These are phyloP conservation scores for Aspergillus campestris DNA, from an alignment of 495 filamentous ascomycete species.

Conservation along the genomic window DNA sequence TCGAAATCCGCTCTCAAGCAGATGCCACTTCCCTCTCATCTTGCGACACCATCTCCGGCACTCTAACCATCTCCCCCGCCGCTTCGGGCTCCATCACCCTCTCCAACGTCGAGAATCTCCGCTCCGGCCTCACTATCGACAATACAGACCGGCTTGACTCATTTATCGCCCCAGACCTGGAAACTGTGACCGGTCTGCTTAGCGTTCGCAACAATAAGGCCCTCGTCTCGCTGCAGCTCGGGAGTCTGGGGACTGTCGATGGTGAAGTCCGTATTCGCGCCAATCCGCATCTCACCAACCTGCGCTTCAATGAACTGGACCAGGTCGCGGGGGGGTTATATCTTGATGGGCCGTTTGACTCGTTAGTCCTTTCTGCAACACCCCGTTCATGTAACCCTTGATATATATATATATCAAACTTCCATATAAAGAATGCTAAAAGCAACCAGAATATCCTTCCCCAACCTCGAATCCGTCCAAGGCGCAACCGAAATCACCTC, in stretches of 20 bases:
- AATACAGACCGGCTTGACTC: conserved; percentile 10
- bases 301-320: conserved; percentile 18
- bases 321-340: conserved; percentile 17
- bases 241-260: conserved; percentile 4
- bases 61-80: conserved; percentile 17
- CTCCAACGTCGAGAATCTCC: conserved; percentile 17
- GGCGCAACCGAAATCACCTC: conserved; percentile 17
- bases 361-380: too few species aligned
- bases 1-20: conserved; percentile 21
- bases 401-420: too few species aligned
- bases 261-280: conserved; percentile 13
- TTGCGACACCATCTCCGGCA: conserved; percentile 20
- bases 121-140: conserved; percentile 17
- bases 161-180: conserved; percentile 15
- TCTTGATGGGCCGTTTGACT: conserved; percentile 5
- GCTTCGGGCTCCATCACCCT: conserved; percentile 19
- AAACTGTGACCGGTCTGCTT: conserved; percentile 15
- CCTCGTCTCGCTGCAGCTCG: conserved; percentile 12
- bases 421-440: too few species aligned
- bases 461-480: conserved; percentile 17
- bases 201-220: conserved; percentile 14
- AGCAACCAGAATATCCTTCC: conserved; percentile 16
- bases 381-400: too few species aligned
- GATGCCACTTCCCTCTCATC: conserved; percentile 17
- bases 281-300: conserved; percentile 14